Conservation (phyloP, 305 asterid species). For the Rubia balearica region DNA sequence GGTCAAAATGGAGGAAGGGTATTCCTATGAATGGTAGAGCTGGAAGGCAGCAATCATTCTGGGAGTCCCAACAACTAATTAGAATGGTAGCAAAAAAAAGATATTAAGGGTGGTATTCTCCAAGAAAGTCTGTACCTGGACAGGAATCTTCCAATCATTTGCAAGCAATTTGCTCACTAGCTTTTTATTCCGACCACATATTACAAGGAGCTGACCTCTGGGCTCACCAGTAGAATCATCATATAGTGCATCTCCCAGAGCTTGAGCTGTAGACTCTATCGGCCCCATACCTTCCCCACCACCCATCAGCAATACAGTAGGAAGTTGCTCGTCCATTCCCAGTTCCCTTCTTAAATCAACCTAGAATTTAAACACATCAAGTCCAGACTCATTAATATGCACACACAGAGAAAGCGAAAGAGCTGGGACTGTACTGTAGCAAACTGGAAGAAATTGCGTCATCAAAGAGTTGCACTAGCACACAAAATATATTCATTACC, state of each 20-base stretch:
- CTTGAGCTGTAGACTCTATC: slow-evolving; percentile 91
- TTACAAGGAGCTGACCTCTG: slow-evolving; percentile 77
- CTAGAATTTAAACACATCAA: slow-evolving; percentile 29
- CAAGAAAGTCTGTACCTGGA: slow-evolving; percentile 38
- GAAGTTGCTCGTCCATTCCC: slow-evolving; percentile 83
- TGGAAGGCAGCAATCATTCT: not conserved
- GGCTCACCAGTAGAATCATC: slow-evolving; percentile 66
- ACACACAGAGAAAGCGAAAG: not conserved
- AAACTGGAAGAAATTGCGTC: not conserved
- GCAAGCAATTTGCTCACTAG: slow-evolving; percentile 60
- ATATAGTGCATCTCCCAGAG: slow-evolving; percentile 70
- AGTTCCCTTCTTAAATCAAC: slow-evolving; percentile 71
- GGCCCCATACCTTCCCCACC: slow-evolving; percentile 99
- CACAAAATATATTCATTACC: not conserved
- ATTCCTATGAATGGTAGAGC: not conserved
- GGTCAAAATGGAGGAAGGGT: not conserved
- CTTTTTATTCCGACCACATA: slow-evolving; percentile 85
- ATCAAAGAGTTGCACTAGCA: not conserved
- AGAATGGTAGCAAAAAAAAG: not conserved
- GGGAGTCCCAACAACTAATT: not conserved
- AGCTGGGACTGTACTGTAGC: not conserved
- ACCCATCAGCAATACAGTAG: slow-evolving; percentile 86
- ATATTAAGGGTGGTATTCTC: not conserved
- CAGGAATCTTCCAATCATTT: slow-evolving; percentile 74
- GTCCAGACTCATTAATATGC: not conserved